These are phyloP conservation scores for Heracleum sosnowskyi DNA, from an alignment of 129 eudicot species.

Conservation along the genomic window DNA sequence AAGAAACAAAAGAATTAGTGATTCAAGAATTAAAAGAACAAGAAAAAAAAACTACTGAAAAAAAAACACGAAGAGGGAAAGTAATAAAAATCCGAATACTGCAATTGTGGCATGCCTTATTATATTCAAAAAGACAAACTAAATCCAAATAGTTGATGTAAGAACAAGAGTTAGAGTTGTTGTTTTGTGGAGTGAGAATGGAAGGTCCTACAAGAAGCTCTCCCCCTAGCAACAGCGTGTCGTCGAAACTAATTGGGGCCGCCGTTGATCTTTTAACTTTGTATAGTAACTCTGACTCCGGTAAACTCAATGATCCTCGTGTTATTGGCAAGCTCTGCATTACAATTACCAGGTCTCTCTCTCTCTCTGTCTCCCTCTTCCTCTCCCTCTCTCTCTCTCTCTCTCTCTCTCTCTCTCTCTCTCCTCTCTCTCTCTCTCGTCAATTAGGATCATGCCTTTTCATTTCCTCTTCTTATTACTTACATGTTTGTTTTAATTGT, in stretches of 20 bases:
- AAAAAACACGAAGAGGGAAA: too few species aligned
- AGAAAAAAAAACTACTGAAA: too few species aligned
- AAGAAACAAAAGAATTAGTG: too few species aligned
- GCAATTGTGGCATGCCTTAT: too few species aligned
- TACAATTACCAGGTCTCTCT: background rate
- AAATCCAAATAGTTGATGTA: background rate
- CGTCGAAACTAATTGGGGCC: background rate
- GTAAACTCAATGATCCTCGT: conserved; percentile 3
- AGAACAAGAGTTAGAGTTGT: too few species aligned
- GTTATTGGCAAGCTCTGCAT: background rate
- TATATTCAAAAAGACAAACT: background rate
- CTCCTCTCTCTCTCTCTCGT: too few species aligned
- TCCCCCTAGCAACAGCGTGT: background rate
- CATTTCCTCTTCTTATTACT: too few species aligned
- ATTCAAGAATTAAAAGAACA: too few species aligned
- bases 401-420: background rate
- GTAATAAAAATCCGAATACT: too few species aligned
- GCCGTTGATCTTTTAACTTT: background rate
- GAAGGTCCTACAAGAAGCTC: background rate
- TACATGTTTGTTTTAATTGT: too few species aligned
- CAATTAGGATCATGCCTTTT: background rate
- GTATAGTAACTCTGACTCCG: conserved; percentile 1
- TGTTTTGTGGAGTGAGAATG: background rate
- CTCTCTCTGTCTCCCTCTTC: background rate
- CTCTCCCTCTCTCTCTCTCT: too few species aligned